Evolutionary conservation across 2,329 filamentous ascomycete species (phyloP).

Genomic region (Zasmidium citrigriseum): DNA sequence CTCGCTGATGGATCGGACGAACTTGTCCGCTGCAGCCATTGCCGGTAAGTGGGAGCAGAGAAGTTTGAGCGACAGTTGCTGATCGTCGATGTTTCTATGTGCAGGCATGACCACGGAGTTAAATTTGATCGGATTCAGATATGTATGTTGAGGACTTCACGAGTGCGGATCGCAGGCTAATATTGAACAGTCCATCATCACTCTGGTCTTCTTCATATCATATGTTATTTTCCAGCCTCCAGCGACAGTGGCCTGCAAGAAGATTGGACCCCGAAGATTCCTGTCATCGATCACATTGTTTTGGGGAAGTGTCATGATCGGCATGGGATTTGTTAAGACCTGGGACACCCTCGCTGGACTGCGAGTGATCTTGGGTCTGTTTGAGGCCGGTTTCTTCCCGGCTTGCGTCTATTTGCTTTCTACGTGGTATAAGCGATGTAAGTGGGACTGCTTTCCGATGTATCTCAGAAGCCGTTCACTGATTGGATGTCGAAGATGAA

Average conservation of each 20-base stretch:
- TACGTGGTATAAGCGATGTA: constrained; percentile 23
- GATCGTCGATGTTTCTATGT: too few relatives aligned
- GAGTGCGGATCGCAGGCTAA: constrained; percentile 18
- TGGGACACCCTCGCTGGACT: constrained; percentile 55
- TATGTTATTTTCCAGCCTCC: constrained; percentile 71
- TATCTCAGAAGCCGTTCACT: too few relatives aligned
- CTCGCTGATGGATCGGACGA: constrained; percentile 63
- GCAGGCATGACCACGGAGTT: constrained; percentile 52
- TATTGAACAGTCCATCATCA: constrained; percentile 58
- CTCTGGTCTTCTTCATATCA: constrained; percentile 70
- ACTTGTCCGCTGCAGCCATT: constrained; percentile 71
- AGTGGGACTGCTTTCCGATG: neutral
- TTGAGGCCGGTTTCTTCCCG: constrained; percentile 59
- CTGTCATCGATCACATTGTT: constrained; percentile 40
- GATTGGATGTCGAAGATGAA: constrained; percentile 24
- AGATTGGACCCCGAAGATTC: constrained; percentile 51
- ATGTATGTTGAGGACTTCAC: constrained; percentile 5
- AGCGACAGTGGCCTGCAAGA: constrained; percentile 66
- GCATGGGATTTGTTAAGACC: constrained; percentile 61
- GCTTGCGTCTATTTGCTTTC: constrained; percentile 17
- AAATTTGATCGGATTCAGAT: constrained; percentile 13
- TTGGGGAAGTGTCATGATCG: constrained; percentile 62
- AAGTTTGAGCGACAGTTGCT: too few relatives aligned
- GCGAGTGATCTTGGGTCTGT: constrained; percentile 59
- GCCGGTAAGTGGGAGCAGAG: too few relatives aligned